Conservation (phyloP, 495 filamentous ascomycete genomes). For the Beverwykella pulmonaria region DNA sequence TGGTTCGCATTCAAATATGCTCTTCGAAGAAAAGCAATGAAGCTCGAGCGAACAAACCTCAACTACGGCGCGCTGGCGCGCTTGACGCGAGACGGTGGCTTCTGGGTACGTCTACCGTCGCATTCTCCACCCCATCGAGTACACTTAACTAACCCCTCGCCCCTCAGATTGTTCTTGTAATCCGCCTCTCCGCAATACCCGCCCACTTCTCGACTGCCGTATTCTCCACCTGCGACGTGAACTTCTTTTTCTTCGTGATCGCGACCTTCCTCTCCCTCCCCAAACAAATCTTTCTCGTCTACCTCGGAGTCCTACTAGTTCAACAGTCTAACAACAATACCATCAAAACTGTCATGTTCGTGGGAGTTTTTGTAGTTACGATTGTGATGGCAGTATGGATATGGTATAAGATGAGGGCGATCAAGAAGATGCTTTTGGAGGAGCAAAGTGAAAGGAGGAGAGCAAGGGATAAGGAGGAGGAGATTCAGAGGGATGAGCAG, state of each 20-base stretch:
- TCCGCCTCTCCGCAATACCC: conserved; percentile 23
- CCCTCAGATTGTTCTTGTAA: conserved; percentile 23
- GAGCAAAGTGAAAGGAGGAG: conserved; percentile 18
- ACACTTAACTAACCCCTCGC: not conserved
- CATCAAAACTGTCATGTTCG: conserved; percentile 21
- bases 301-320: conserved; percentile 27
- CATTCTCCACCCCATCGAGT: not conserved
- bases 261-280: conserved; percentile 28
- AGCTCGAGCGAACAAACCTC: conserved; percentile 29
- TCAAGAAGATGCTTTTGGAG: conserved; percentile 28
- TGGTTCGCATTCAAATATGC: conserved; percentile 31
- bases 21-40: conserved; percentile 8
- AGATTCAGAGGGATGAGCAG: not conserved
- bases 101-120: conserved; percentile 16
- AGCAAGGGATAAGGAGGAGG: conserved; percentile 12
- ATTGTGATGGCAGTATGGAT: conserved; percentile 24
- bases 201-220: conserved; percentile 29
- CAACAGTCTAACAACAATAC: not conserved
- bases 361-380: conserved; percentile 16
- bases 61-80: conserved; percentile 33
- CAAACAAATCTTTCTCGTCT: conserved; percentile 34
- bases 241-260: conserved; percentile 25
- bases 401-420: conserved; percentile 26
- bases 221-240: conserved; percentile 32
- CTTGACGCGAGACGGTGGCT: conserved; percentile 27